Evolutionary conservation across 169 alveolate genomes (phyloP).

Genomic region (Cryptosporidium andersoni): DNA sequence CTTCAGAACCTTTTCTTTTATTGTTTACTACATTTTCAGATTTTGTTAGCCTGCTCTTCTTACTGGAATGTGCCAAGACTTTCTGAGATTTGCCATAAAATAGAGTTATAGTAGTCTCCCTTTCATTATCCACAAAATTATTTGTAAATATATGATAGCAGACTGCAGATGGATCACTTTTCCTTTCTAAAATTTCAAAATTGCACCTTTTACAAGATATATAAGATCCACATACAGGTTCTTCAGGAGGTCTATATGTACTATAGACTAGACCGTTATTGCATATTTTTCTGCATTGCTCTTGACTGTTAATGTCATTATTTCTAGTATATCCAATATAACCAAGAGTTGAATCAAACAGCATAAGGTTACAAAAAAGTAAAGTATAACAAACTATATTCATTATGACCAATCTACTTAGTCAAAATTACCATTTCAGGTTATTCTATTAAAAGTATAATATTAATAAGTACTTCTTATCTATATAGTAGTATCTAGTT

Average conservation of each 20-base stretch:
- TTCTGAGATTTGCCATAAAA: conserved; percentile 49
- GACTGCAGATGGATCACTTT: conserved; percentile 43
- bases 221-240: conserved; percentile 54
- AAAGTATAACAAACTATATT: background rate
- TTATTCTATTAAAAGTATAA: too few species aligned
- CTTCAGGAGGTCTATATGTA: conserved; percentile 35
- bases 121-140: conserved; percentile 5
- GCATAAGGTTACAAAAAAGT: too few species aligned
- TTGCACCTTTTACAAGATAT: conserved; percentile 51
- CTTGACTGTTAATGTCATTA: conserved; percentile 20
- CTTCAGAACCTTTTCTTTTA: conserved; percentile 21
- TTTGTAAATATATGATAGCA: conserved; percentile 38
- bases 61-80: conserved; percentile 44
- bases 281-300: conserved; percentile 23
- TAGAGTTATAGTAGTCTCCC: conserved; percentile 19
- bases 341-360: too few species aligned
- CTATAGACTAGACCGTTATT: conserved; percentile 27
- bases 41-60: conserved; percentile 20
- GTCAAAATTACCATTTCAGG: background rate
- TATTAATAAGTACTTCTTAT: too few species aligned
- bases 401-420: background rate
- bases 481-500: too few species aligned
- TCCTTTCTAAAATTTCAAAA: background rate
- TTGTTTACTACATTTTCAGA: conserved; percentile 18
- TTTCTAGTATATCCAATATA: background rate